Percentiles rank a stretch among this genome's conserved stretches.
Evolutionary conservation across 2,329 filamentous ascomycete species (phyloP).

Genomic region (Hymenoscyphus infarciens): DNA sequence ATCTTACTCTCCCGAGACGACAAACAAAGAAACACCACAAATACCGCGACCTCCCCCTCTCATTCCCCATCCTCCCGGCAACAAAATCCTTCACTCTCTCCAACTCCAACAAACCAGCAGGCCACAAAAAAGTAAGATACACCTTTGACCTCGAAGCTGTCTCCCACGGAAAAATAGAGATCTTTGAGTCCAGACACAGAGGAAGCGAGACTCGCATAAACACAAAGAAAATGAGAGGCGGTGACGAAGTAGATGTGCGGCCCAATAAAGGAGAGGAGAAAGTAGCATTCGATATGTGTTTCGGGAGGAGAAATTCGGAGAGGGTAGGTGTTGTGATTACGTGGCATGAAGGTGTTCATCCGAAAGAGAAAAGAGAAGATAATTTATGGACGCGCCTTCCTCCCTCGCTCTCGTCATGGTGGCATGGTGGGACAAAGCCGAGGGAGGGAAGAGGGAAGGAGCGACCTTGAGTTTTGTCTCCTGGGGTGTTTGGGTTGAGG

Average conservation of each 20-base stretch:
- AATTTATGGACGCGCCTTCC: no score
- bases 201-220: neutral
- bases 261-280: neutral
- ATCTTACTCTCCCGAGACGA: no score
- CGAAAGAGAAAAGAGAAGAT: neutral
- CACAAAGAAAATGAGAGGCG: no score
- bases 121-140: neutral
- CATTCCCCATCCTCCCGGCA: neutral
- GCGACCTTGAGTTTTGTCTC: no score
- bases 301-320: neutral
- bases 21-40: neutral
- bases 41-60: neutral
- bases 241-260: neutral
- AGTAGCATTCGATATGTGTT: neutral
- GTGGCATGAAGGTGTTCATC: neutral
- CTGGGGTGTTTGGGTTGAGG: no score
- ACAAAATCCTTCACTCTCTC: neutral
- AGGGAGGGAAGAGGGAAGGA: no score
- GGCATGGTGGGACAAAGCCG: no score
- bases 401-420: no score
- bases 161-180: neutral
- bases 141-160: neutral
- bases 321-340: neutral
- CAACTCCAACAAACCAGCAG: neutral
- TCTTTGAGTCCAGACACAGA: neutral